Conservation (phyloP, 2,329 filamentous ascomycete species). For the Rhexocercosporidium sp. region DNA sequence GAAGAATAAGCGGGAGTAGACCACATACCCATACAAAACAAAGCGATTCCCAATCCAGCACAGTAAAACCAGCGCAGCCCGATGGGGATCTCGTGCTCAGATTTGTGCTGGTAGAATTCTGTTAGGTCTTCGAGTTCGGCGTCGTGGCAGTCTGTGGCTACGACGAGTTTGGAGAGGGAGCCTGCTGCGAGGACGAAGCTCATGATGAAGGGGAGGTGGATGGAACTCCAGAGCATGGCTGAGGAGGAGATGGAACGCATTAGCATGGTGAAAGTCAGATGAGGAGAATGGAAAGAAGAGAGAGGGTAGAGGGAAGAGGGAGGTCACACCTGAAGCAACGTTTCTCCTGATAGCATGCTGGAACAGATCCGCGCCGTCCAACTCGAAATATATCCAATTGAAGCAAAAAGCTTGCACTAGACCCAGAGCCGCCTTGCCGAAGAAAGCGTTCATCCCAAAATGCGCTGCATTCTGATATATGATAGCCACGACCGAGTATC, state of each 20-base stretch:
- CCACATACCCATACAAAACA: conserved; percentile 56
- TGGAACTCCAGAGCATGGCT: conserved; percentile 59
- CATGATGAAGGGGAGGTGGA: conserved; percentile 68
- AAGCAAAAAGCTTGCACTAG: conserved; percentile 62
- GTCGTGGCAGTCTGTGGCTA: conserved; percentile 58
- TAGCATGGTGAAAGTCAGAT: conserved; percentile 8
- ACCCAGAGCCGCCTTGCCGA: conserved; percentile 66
- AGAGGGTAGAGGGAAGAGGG: background rate
- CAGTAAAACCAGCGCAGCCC: conserved; percentile 69
- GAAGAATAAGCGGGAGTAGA: background rate
- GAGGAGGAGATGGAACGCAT: conserved; percentile 9
- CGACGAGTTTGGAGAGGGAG: conserved; percentile 62
- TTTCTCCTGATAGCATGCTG: conserved; percentile 65
- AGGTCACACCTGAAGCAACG: conserved; percentile 47
- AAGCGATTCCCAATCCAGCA: conserved; percentile 60
- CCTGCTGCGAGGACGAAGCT: conserved; percentile 64
- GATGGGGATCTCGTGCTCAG: conserved; percentile 54
- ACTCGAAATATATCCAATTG: conserved; percentile 69
- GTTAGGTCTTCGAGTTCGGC: conserved; percentile 55
- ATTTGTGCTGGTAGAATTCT: conserved; percentile 54
- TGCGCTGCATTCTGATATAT: conserved; percentile 60
- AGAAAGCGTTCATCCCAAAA: conserved; percentile 61
- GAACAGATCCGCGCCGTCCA: conserved; percentile 61
- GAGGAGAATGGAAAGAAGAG: background rate
- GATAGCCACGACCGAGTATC: conserved; percentile 66